phyloP scores from a whole-genome alignment of 176 grass and related monocot species.

The Typha latifolia region DNA sequence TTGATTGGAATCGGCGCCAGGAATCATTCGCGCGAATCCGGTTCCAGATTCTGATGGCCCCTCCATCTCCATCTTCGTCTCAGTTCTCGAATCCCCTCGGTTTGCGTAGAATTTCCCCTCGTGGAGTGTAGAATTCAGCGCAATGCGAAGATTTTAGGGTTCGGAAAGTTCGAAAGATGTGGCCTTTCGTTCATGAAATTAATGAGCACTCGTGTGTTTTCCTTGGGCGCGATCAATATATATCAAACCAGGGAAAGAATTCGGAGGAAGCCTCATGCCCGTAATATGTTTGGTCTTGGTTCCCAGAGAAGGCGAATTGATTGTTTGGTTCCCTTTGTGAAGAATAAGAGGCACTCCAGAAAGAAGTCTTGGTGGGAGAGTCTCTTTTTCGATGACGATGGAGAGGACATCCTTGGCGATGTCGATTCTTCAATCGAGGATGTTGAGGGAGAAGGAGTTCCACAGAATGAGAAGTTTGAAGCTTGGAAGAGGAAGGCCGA shows the following conservation, averaged over 20 bases:
- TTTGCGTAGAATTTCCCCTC: not conserved
- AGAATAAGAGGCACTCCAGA: conserved; percentile 21
- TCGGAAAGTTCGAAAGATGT: conserved; percentile 33
- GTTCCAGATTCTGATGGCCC: not conserved
- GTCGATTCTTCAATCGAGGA: conserved; percentile 41
- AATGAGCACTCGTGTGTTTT: conserved; percentile 57
- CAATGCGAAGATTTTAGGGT: not conserved
- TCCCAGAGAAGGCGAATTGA: conserved; percentile 27
- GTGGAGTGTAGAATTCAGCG: not conserved
- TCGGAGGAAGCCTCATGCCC: conserved; percentile 6
- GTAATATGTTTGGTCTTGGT: conserved; percentile 36
- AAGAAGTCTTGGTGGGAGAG: conserved; percentile 66
- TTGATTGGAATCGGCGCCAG: not conserved
- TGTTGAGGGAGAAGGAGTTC: conserved; percentile 14
- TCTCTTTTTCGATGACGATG: conserved; percentile 46
- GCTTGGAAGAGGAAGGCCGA: conserved; percentile 77
- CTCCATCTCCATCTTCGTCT: not conserved
- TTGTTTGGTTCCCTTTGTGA: conserved; percentile 35
- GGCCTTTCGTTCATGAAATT: conserved; percentile 29
- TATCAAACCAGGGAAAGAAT: conserved; percentile 10
- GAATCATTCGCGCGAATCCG: not conserved
- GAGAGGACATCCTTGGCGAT: conserved; percentile 44
- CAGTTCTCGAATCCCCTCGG: not conserved
- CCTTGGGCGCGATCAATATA: conserved; percentile 16
- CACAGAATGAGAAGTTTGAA: conserved; percentile 71